These are phyloP conservation scores for Andrographis paniculata DNA, from an alignment of 305 asterid genomes.

Conservation along the genomic window DNA sequence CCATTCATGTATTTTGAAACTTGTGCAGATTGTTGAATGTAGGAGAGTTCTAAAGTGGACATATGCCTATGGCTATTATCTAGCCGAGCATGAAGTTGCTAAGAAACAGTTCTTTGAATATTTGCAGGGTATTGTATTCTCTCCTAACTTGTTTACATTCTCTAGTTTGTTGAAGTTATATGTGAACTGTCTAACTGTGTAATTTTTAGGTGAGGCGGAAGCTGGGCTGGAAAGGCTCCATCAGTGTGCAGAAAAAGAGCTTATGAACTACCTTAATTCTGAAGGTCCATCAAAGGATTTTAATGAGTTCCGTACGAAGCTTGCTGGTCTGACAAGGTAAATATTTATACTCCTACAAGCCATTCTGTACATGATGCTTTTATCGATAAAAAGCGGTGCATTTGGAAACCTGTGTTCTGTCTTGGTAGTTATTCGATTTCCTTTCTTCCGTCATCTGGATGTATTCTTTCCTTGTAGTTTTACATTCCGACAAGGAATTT, in stretches of 20 bases:
- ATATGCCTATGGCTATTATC: constrained; percentile 81
- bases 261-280: constrained; percentile 44
- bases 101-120: constrained; percentile 75
- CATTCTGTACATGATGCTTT: too few relatives aligned
- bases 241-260: constrained; percentile 85
- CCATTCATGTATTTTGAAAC: constrained; percentile 13
- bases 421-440: too few relatives aligned
- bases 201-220: constrained; percentile 73
- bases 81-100: constrained; percentile 49
- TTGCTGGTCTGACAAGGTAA: constrained; percentile 83
- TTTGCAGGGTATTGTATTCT: constrained; percentile 61
- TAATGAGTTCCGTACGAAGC: constrained; percentile 76
- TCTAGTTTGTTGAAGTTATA: constrained; percentile 7
- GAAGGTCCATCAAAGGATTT: constrained; percentile 55
- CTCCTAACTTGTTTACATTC: constrained; percentile 15
- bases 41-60: constrained; percentile 96
- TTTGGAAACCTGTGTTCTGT: too few relatives aligned
- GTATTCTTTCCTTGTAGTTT: too few relatives aligned
- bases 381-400: too few relatives aligned
- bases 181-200: constrained; percentile 7
- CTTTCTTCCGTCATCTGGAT: too few relatives aligned
- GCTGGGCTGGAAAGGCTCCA: constrained; percentile 95
- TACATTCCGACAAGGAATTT: too few relatives aligned
- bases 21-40: constrained; percentile 84
- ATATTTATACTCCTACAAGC: too few relatives aligned